These are phyloP conservation scores for Candida nemodendra DNA, from an alignment of 805 yeast genomes.

Conservation along the genomic window DNA sequence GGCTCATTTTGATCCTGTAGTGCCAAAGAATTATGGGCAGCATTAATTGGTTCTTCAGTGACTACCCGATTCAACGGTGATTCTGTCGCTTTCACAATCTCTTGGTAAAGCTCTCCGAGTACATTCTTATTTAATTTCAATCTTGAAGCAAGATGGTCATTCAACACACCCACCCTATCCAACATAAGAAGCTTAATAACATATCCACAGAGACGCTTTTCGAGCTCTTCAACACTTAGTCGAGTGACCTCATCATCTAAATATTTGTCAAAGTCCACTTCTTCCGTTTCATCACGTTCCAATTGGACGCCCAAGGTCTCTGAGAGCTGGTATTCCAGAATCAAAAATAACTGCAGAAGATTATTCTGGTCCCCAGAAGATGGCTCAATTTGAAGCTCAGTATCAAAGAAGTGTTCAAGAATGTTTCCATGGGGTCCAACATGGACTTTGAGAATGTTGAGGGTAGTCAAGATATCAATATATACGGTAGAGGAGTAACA, in stretches of 20 bases:
- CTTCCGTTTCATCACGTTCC: conserved; percentile 55
- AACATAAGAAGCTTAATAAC: conserved; percentile 25
- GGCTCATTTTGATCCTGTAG: too few relatives aligned
- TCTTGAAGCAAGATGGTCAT: conserved; percentile 17
- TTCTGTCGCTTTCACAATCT: conserved; percentile 8
- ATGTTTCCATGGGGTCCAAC: conserved; percentile 35
- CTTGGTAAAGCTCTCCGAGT: conserved; percentile 23
- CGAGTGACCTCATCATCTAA: conserved; percentile 5
- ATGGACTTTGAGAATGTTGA: conserved; percentile 24
- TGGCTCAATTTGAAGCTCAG: conserved; percentile 26
- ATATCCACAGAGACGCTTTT: conserved; percentile 23
- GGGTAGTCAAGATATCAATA: conserved; percentile 21
- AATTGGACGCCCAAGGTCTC: conserved; percentile 35
- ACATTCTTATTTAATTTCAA: conserved; percentile 23
- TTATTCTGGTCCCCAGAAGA: conserved; percentile 32
- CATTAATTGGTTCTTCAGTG: too few relatives aligned
- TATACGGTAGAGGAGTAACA: conserved; percentile 10
- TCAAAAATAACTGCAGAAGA: conserved; percentile 43
- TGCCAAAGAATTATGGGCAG: too few relatives aligned
- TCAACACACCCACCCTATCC: conserved; percentile 15
- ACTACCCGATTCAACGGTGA: conserved; percentile 5
- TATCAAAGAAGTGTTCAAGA: conserved; percentile 33
- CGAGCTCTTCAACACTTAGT: conserved; percentile 15
- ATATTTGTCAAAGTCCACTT: conserved; percentile 27
- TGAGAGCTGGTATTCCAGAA: conserved; percentile 48